These are phyloP conservation scores for Anthostomella pinea DNA, from an alignment of 2,329 filamentous ascomycete genomes.

Conservation along the genomic window DNA sequence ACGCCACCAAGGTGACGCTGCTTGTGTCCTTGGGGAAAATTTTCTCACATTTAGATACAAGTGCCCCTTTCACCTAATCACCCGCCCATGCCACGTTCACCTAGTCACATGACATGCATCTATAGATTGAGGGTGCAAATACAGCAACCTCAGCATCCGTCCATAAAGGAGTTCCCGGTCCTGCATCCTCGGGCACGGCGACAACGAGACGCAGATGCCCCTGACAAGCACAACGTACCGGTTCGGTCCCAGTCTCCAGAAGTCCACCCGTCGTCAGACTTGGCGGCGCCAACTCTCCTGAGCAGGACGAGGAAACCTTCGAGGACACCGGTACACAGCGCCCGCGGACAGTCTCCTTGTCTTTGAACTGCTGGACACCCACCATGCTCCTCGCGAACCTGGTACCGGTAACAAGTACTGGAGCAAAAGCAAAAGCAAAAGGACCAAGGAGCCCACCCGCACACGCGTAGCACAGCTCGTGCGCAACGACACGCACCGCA, in stretches of 20 bases:
- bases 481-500: slow-evolving; percentile 39
- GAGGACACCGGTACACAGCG: slow-evolving; percentile 34
- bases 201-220: slow-evolving; percentile 24
- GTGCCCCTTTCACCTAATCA: slow-evolving; percentile 48
- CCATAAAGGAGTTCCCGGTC: slow-evolving; percentile 44
- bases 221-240: slow-evolving; percentile 44
- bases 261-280: slow-evolving; percentile 46
- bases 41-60: slow-evolving; percentile 35
- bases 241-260: slow-evolving; percentile 47
- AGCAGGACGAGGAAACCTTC: slow-evolving; percentile 20
- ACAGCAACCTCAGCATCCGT: slow-evolving; percentile 52
- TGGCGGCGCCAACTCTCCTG: slow-evolving; percentile 4
- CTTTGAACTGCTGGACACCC: slow-evolving; percentile 44
- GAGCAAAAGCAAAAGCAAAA: not conserved
- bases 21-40: no score
- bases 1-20: no score
- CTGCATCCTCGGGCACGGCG: slow-evolving; percentile 45
- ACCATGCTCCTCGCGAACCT: slow-evolving; percentile 6
- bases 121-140: no score
- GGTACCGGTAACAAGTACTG: slow-evolving; percentile 1
- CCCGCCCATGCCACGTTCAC: slow-evolving; percentile 44
- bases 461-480: slow-evolving; percentile 42
- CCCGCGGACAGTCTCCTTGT: slow-evolving; percentile 46
- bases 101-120: no score
- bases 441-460: slow-evolving; percentile 26